Evolutionary conservation across 164 flowering plant genomes (phyloP), one percentile per base, ranked within the genome.

Genomic region (Warburgia ugandensis): DNA sequence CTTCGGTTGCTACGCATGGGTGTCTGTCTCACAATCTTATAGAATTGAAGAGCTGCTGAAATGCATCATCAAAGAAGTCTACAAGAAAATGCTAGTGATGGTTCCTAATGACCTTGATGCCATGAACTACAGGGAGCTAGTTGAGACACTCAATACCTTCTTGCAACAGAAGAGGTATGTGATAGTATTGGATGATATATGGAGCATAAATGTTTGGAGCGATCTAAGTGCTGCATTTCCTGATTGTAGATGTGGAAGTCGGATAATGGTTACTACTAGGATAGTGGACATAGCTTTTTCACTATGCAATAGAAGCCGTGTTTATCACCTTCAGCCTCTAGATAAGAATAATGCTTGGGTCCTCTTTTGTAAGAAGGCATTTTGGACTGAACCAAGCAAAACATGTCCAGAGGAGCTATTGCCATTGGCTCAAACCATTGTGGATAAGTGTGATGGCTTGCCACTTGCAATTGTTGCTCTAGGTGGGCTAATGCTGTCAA

Each of bases 171-270:
- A 64, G 25, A 70, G 66, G 54, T 79, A 74, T 29, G 17, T 78
- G 0, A 6, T 81, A n/a, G 68, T 74, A 3, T 44, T 78, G 10
- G 84, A 78, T 66, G 77, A 73, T 73, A 67, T 73, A 23, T 73
- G 73, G 69, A 61, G 51, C 48, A 38, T 52, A 2, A 58, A 71
- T 29, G 36, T 45, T 5, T 71, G 72, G 75, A 54, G 44, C 27
- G 21, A 32, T 8, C 50, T 71, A 22, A 55, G 36, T 21, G 37
- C 21, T 8, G 58, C 60, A 19, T 55, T 71, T 20, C 67, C 69
- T 2, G 39, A 62, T 6, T 49, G 40, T 23, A 19, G 26, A 29
- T 8, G 46, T 36, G 66, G 71, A n/a, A 71, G 73, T 32, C 52
- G 71, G 23, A 31, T 71, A 21, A 22, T 71, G 7, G 25, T 74